These are phyloP conservation scores for Colletotrichum sp. DNA, from an alignment of 2,329 filamentous ascomycete species.

Conservation along the genomic window DNA sequence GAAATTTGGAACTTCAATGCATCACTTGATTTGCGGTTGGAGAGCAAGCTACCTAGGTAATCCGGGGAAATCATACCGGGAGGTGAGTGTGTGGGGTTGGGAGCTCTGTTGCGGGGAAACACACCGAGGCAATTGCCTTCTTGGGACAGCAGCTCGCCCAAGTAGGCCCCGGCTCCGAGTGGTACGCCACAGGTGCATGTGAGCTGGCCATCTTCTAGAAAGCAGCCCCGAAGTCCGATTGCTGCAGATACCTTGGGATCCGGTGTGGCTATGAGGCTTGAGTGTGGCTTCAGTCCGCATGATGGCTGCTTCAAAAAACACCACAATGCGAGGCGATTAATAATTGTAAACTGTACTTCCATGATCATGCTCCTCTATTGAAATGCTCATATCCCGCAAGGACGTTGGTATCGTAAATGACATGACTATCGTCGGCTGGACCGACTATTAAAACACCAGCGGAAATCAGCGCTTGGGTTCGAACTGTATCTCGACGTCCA, in stretches of 20 bases:
- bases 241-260: neutral
- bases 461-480: neutral
- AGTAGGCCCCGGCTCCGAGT: neutral
- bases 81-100: slow-evolving; percentile 12
- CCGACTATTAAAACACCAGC: slow-evolving; percentile 16
- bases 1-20: neutral
- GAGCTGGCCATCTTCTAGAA: neutral
- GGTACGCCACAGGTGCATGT: slow-evolving; percentile 4
- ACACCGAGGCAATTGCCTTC: slow-evolving; percentile 37
- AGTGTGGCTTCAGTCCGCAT: neutral
- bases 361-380: slow-evolving; percentile 3
- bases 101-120: slow-evolving; percentile 31
- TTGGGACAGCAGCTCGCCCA: slow-evolving; percentile 32
- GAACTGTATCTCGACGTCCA: neutral
- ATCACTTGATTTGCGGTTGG: slow-evolving; percentile 16
- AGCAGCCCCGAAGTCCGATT: neutral
- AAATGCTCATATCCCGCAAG: slow-evolving; percentile 5
- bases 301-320: neutral
- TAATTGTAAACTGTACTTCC: neutral
- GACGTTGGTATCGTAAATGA: slow-evolving; percentile 20
- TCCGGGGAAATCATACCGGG: slow-evolving; percentile 10
- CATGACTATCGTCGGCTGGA: slow-evolving; percentile 6
- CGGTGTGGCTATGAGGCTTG: neutral
- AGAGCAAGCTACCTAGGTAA: slow-evolving; percentile 30
- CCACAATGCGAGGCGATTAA: neutral